Base-by-base conservation (phyloP, 1,284 basidiomycete species). In the Cryptococcus sp. region DNA sequence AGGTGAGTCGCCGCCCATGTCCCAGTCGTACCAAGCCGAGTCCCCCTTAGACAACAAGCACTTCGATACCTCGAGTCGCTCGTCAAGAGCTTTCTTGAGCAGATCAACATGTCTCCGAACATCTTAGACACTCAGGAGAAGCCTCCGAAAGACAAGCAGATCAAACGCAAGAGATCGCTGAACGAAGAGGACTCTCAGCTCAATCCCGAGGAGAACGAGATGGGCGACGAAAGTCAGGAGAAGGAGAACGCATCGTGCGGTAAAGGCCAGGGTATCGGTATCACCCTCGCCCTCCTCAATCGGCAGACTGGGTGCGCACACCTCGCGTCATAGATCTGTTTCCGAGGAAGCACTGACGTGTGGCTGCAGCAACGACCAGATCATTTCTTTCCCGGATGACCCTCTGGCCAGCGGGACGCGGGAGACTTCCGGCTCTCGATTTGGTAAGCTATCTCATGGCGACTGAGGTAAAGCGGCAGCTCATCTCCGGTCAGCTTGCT, bases 381-480 rank as follows among this genome's bases (percentile, higher is more conserved):
- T 65, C 6, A 58, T 69, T 19, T 50, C 52, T 11, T 73, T 65
- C 23, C 75, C 73, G 1, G 70, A 73, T 38, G 60, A 69, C 50
- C 71, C 68, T 3, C 30, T 48, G 6, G 43, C 38, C 3, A 40
- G 15, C 16, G 20, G 50, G 7, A 22, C 19, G 20, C 47, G 27
- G 16, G 50, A 58, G 20, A 27, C 63, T 0, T 55, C 66, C 5
- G 35, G 69, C 17, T 25, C 60, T 8, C 57, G 59, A 30, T 56
- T 72, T 23, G 41, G 72, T 72, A 49, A 25, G 64, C 47, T 27
- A 35, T 2, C 39, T 30, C 47, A 42, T 52, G 43, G 38, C 1
- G 16, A 17, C 25, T 27, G 15, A 50, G 50, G 53, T 52, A 16
- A 13, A 50, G 47, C 20, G 25, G 22, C 10, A 13, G 3, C 50